These are phyloP conservation scores for Solanum ossicruentum DNA, from an alignment of 257 asterid species.

Conservation along the genomic window DNA sequence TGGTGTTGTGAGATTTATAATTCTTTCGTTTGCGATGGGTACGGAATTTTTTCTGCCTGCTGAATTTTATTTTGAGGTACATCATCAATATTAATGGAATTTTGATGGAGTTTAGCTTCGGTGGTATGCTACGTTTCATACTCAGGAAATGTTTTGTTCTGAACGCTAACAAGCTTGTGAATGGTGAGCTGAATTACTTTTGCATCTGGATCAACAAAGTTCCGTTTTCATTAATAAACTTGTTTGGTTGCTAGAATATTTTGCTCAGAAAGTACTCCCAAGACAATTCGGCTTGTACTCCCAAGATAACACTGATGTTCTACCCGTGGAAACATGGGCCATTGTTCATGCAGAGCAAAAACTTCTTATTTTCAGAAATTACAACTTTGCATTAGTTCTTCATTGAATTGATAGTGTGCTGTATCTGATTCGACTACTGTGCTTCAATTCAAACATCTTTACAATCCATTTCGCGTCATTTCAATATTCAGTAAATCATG, in stretches of 20 bases:
- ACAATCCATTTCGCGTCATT: background rate
- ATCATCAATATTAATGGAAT: background rate
- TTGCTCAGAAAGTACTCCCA: background rate
- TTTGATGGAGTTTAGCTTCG: background rate
- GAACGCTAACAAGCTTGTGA: background rate
- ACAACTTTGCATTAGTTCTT: background rate
- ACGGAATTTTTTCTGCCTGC: background rate
- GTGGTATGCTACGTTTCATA: background rate
- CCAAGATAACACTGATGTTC: background rate
- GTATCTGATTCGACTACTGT: background rate
- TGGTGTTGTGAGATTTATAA: background rate
- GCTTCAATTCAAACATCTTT: background rate
- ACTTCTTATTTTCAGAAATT: background rate
- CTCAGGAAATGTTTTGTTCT: background rate
- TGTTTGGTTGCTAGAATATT: background rate
- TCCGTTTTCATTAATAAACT: background rate
- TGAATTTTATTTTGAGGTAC: background rate
- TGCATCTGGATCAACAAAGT: background rate
- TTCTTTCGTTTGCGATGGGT: background rate
- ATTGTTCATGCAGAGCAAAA: background rate
- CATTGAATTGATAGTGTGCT: background rate
- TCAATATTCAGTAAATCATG: background rate
- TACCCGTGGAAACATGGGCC: background rate
- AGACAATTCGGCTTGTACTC: background rate
- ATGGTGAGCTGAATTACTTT: background rate